phyloP scores from a whole-genome alignment of 768 basidiomycete species.

The Daedaleopsis sinensis region DNA sequence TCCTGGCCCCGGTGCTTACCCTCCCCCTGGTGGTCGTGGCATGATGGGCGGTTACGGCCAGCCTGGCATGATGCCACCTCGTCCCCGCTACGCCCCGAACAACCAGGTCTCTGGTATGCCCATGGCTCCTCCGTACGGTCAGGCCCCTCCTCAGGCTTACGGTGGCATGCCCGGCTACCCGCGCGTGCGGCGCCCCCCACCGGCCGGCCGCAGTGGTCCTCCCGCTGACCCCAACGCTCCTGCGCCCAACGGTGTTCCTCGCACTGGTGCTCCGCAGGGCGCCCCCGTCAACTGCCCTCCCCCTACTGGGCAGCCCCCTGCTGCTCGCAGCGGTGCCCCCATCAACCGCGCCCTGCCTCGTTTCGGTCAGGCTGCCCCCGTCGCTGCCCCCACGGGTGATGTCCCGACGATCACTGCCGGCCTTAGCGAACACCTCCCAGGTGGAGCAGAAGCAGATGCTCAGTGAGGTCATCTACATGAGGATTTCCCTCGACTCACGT shows the following conservation, averaged over 20 bases:
- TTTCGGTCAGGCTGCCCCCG: conserved; percentile 34
- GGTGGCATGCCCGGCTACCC: conserved; percentile 70
- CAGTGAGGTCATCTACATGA: conserved; percentile 95
- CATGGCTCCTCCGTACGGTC: conserved; percentile 71
- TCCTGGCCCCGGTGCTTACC: conserved; percentile 75
- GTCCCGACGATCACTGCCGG: conserved; percentile 60
- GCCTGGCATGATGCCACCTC: conserved; percentile 86
- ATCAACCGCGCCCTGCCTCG: conserved; percentile 35
- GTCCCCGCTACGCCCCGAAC: conserved; percentile 79
- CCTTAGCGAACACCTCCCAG: conserved; percentile 60
- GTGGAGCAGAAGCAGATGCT: conserved; percentile 99
- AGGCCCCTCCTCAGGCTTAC: conserved; percentile 74
- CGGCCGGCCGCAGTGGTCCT: conserved; percentile 74
- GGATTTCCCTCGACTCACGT: conserved; percentile 47
- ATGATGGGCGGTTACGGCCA: conserved; percentile 77
- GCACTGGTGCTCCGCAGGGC: conserved; percentile 57
- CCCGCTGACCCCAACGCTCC: conserved; percentile 68
- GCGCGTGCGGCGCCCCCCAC: conserved; percentile 61
- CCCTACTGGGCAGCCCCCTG: conserved; percentile 51
- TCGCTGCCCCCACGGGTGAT: conserved; percentile 51
- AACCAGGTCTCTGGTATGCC: conserved; percentile 78
- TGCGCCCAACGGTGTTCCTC: conserved; percentile 51
- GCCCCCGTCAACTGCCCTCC: conserved; percentile 54
- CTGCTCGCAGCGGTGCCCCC: conserved; percentile 39
- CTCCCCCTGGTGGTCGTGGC: conserved; percentile 73